phyloP scores from a whole-genome alignment of 495 filamentous ascomycete genomes.

The Hyaloscypha bicolor region DNA sequence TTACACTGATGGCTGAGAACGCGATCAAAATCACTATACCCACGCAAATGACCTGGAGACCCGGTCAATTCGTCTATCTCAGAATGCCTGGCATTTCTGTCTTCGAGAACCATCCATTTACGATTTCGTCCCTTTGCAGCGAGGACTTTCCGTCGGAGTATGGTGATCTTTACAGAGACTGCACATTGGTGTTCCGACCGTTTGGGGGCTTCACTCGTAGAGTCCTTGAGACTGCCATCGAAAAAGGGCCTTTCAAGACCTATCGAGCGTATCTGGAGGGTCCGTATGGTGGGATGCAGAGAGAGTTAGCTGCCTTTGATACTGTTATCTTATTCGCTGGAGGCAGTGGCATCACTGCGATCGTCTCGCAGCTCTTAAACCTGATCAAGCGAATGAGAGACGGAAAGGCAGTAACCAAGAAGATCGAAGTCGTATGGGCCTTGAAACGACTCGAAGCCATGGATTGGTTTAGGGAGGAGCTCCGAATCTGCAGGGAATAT shows the following conservation, averaged over 20 bases:
- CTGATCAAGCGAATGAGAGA: conserved; percentile 94
- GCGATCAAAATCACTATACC: conserved; percentile 92
- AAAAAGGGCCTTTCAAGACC: conserved; percentile 81
- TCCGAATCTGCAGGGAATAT: conserved; percentile 83
- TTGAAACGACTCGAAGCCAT: conserved; percentile 88
- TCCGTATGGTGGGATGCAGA: conserved; percentile 91
- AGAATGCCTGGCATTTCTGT: conserved; percentile 89
- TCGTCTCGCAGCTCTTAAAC: conserved; percentile 86
- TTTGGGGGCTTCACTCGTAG: conserved; percentile 86
- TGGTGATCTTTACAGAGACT: conserved; percentile 82
- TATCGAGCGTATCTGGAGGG: conserved; percentile 91
- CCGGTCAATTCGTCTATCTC: conserved; percentile 93
- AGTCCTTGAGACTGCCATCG: conserved; percentile 74
- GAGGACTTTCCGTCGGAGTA: conserved; percentile 87
- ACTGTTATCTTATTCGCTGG: conserved; percentile 91
- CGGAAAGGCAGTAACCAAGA: conserved; percentile 87
- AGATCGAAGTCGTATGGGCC: conserved; percentile 89
- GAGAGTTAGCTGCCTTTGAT: conserved; percentile 90
- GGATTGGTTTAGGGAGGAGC: conserved; percentile 97
- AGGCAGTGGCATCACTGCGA: conserved; percentile 90
- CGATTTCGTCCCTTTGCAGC: conserved; percentile 84
- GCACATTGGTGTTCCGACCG: conserved; percentile 87
- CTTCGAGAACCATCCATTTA: conserved; percentile 94
- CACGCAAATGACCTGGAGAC: conserved; percentile 89
- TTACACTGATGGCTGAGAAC: conserved; percentile 86